Conservation (phyloP, 257 asterid species). For the Paulownia fortunei region DNA sequence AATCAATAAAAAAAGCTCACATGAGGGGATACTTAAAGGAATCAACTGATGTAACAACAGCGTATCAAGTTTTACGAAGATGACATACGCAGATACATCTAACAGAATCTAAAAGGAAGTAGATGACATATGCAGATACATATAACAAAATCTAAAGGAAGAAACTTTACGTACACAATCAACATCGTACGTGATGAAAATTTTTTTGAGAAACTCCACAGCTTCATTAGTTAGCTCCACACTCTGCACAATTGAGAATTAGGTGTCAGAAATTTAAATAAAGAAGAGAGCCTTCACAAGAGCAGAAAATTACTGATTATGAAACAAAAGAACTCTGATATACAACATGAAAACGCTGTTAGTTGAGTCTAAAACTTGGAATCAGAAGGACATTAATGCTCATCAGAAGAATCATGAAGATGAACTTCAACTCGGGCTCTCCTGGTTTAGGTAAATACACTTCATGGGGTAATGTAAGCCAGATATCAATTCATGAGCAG, state of each 20-base stretch:
- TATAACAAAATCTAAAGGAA: conserved; percentile 3
- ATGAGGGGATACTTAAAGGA: conserved; percentile 10
- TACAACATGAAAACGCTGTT: not conserved
- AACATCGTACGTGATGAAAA: conserved; percentile 74
- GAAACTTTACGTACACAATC: conserved; percentile 70
- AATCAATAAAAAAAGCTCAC: conserved; percentile 2
- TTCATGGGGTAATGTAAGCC: not conserved
- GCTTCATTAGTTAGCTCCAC: conserved; percentile 94
- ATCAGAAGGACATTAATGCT: conserved; percentile 1
- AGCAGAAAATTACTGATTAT: conserved; percentile 3
- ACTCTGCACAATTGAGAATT: conserved; percentile 61
- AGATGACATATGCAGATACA: conserved; percentile 21
- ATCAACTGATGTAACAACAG: conserved; percentile 11
- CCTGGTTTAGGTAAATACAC: not conserved
- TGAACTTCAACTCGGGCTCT: not conserved
- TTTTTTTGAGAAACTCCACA: conserved; percentile 74
- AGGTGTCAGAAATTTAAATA: conserved; percentile 26
- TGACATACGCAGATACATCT: conserved; percentile 16
- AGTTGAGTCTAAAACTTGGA: not conserved
- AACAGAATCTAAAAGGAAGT: conserved; percentile 11
- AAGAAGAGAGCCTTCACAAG: not conserved
- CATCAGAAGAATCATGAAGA: conserved; percentile 8
- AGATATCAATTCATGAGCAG: not conserved
- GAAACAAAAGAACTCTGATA: not conserved
- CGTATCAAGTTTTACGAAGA: conserved; percentile 13